These are phyloP conservation scores for Nakazawaea pomicola DNA, from an alignment of 805 yeast genomes.

Conservation along the genomic window DNA sequence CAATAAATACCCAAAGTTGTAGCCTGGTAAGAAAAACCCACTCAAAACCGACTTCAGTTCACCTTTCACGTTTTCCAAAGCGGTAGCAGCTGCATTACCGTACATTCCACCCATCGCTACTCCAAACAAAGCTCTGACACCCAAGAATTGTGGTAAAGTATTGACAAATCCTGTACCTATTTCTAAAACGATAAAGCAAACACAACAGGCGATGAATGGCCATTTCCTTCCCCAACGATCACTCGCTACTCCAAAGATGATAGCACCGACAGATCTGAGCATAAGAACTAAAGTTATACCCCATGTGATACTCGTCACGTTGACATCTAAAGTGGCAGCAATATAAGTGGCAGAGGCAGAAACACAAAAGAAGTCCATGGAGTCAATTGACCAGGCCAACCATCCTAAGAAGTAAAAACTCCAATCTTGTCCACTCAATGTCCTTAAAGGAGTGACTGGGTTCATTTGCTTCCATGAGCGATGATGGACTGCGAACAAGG, in stretches of 20 bases:
- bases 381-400: conserved; percentile 49
- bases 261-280: conserved; percentile 53
- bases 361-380: conserved; percentile 49
- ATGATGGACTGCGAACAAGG: conserved; percentile 14
- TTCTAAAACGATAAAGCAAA: conserved; percentile 38
- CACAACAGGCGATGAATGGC: conserved; percentile 38
- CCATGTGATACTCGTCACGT: conserved; percentile 44
- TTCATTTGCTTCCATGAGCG: conserved; percentile 27
- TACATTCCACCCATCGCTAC: conserved; percentile 46
- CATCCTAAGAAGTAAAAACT: conserved; percentile 41
- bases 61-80: conserved; percentile 38
- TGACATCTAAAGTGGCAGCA: conserved; percentile 32
- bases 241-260: conserved; percentile 42
- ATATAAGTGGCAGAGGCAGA: conserved; percentile 36
- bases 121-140: conserved; percentile 50
- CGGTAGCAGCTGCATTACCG: conserved; percentile 37
- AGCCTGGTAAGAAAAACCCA: conserved; percentile 69
- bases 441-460: conserved; percentile 45
- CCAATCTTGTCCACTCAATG: conserved; percentile 42
- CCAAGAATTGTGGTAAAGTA: conserved; percentile 44
- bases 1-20: conserved; percentile 51
- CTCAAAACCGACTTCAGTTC: conserved; percentile 43
- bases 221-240: conserved; percentile 49
- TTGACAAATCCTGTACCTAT: conserved; percentile 50
- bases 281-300: conserved; percentile 42